Evolutionary conservation across 2,329 filamentous ascomycete species (phyloP).

Genomic region (Phaeosphaeria sp.): DNA sequence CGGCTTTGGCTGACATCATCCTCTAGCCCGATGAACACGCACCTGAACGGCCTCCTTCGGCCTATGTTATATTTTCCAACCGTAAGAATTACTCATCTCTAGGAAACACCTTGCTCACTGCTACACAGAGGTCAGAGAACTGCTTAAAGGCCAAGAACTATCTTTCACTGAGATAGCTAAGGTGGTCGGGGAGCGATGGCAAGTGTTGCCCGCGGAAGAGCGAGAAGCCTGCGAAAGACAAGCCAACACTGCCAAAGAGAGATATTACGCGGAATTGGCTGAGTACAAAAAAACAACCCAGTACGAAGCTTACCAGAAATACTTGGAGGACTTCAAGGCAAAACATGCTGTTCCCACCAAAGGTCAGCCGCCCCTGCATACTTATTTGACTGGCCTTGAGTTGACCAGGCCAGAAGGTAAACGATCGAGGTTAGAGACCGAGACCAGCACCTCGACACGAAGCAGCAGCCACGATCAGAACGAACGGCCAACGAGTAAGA

Average conservation of each 20-base stretch:
- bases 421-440: constrained; percentile 51
- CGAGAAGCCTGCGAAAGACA: constrained; percentile 77
- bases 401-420: constrained; percentile 49
- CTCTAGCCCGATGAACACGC: constrained; percentile 76
- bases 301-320: constrained; percentile 72
- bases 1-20: constrained; percentile 16
- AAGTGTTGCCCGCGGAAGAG: constrained; percentile 69
- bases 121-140: constrained; percentile 72
- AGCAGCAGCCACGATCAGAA: constrained; percentile 39
- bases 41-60: constrained; percentile 79
- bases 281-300: constrained; percentile 79
- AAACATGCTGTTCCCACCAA: constrained; percentile 61
- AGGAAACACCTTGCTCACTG: constrained; percentile 20
- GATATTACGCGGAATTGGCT: constrained; percentile 73
- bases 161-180: constrained; percentile 87
- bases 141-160: constrained; percentile 75
- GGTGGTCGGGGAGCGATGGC: constrained; percentile 82
- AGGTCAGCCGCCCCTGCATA: constrained; percentile 30
- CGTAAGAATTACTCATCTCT: constrained; percentile 59
- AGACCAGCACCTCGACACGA: constrained; percentile 40
- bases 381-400: constrained; percentile 8
- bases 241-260: constrained; percentile 76
- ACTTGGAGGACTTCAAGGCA: constrained; percentile 78
- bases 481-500: constrained; percentile 33
- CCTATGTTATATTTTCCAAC: constrained; percentile 86